A percentile compares a stretch with the other conserved stretches of the same genome.
Conservation (phyloP, 106 monocot species). For the Narthecium ossifragum region DNA sequence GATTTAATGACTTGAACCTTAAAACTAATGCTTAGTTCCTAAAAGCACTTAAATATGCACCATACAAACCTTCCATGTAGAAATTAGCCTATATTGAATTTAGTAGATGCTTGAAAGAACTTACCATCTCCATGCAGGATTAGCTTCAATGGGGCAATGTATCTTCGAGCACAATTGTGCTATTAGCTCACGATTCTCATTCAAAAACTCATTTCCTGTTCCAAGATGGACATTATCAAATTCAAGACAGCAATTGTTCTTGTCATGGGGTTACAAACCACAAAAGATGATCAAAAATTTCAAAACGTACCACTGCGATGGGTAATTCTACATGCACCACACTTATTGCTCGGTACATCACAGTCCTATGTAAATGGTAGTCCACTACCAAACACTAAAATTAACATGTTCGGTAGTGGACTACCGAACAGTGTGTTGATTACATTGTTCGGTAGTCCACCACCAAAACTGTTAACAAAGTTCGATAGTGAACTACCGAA, state of each 20-base stretch:
- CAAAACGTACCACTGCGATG: background rate
- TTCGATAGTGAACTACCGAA: no score
- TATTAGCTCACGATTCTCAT: constrained; percentile 4
- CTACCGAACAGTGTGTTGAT: no score
- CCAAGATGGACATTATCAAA: no score
- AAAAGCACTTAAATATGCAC: background rate
- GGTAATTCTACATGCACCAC: background rate
- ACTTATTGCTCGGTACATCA: no score
- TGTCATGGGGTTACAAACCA: no score
- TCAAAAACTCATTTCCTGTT: constrained; percentile 20
- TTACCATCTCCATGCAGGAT: constrained; percentile 72
- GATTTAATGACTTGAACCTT: background rate
- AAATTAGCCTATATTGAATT: background rate
- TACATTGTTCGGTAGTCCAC: no score
- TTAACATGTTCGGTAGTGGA: no score
- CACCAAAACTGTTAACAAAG: no score
- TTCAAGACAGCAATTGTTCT: no score
- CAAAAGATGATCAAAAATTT: background rate
- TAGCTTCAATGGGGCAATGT: constrained; percentile 36
- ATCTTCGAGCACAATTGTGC: constrained; percentile 41
- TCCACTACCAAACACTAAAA: no score
- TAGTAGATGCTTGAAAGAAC: background rate
- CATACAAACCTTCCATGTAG: no score
- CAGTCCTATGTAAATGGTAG: no score
- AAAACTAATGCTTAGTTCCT: background rate